Conservation (phyloP, 441 rosid genomes). For the Populus hybrid region DNA sequence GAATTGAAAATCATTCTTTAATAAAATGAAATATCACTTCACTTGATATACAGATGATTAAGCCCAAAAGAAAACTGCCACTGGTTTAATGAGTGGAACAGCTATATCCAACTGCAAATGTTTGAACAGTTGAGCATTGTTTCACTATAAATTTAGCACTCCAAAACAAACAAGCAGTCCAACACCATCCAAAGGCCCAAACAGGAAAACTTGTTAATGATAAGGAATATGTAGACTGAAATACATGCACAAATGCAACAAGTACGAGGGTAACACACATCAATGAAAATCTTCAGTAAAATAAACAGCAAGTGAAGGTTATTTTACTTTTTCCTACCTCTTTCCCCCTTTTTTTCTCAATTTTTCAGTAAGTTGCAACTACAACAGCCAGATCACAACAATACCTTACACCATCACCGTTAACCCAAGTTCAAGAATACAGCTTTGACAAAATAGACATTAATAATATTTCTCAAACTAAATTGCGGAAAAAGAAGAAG, state of each 20-base stretch:
- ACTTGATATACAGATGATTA: background rate
- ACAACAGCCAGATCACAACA: background rate
- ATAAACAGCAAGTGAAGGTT: background rate
- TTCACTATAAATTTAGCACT: background rate
- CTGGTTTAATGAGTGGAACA: background rate
- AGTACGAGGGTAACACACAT: background rate
- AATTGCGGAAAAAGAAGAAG: background rate
- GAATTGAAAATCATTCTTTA: conserved; percentile 23
- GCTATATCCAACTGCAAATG: background rate
- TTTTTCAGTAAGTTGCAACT: background rate
- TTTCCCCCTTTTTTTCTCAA: background rate
- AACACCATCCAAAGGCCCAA: background rate
- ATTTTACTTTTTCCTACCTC: background rate
- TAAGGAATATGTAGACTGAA: background rate
- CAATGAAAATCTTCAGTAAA: background rate
- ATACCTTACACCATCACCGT: background rate
- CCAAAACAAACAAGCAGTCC: background rate
- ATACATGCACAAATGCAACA: background rate
- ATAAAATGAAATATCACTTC: conserved; percentile 1
- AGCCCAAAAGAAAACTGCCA: background rate
- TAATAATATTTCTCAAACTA: background rate
- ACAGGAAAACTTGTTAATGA: background rate
- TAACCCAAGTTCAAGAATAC: background rate
- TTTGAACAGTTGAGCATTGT: background rate
- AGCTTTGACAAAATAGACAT: too few relatives aligned